Percentiles rank a stretch among this genome's conserved stretches.
phyloP scores from a whole-genome alignment of 768 basidiomycete species.

The Candolleomyces eurysporus region DNA sequence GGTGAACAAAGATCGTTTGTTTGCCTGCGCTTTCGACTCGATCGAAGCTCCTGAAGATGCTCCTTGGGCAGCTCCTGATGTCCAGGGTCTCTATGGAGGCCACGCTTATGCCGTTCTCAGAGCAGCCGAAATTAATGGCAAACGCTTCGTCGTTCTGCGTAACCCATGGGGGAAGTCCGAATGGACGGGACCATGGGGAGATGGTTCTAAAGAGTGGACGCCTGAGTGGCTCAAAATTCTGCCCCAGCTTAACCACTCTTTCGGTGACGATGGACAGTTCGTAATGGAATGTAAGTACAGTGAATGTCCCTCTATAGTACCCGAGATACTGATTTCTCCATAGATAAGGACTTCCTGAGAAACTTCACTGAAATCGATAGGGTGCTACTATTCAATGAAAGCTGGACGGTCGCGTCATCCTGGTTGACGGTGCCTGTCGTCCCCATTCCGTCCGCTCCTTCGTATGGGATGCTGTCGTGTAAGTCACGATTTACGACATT shows the following conservation, averaged over 20 bases:
- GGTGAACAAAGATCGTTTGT: conserved; percentile 51
- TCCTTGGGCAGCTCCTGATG: conserved; percentile 15
- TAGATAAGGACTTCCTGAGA: conserved; percentile 47
- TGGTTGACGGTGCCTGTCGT: conserved; percentile 44
- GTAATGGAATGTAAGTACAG: conserved; percentile 48
- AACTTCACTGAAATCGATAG: conserved; percentile 48
- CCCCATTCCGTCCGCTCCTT: conserved; percentile 33
- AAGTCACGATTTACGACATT: conserved; percentile 20
- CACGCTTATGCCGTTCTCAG: conserved; percentile 54
- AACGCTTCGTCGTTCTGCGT: conserved; percentile 49
- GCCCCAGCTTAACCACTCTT: conserved; percentile 40
- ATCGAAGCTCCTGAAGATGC: conserved; percentile 33
- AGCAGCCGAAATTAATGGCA: conserved; percentile 44
- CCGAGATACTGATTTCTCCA: background rate
- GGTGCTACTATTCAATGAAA: conserved; percentile 47
- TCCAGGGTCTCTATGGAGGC: conserved; percentile 37
- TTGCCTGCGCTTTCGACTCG: conserved; percentile 47
- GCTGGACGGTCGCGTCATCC: conserved; percentile 49
- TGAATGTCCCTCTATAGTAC: background rate
- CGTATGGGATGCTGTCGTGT: conserved; percentile 51
- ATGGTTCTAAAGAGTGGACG: conserved; percentile 59
- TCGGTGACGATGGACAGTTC: conserved; percentile 54
- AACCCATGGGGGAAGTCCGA: conserved; percentile 53
- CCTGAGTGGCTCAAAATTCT: conserved; percentile 46
- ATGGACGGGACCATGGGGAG: conserved; percentile 54